These are phyloP conservation scores for Kuraishia capsulata DNA, from an alignment of 805 yeast species.

Conservation along the genomic window DNA sequence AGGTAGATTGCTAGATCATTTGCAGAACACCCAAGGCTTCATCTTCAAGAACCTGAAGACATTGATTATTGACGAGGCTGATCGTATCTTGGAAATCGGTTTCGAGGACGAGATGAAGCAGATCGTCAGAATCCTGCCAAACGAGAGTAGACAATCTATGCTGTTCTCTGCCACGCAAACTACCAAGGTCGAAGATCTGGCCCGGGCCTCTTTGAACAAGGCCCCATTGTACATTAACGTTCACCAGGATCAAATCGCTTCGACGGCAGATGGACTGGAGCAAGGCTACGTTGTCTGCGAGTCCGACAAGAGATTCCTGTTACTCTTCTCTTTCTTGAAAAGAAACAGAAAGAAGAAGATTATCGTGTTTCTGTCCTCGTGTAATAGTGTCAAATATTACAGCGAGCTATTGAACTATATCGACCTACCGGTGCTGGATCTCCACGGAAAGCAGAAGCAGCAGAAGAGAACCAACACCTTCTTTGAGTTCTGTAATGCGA, in stretches of 20 bases:
- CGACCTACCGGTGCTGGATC: slow-evolving; percentile 91
- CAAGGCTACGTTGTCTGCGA: slow-evolving; percentile 99
- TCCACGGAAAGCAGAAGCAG: slow-evolving; percentile 98
- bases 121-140: slow-evolving; percentile 87
- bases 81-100: slow-evolving; percentile 93
- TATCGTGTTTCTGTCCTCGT: slow-evolving; percentile 91
- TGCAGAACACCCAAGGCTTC: slow-evolving; percentile 91
- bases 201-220: slow-evolving; percentile 88
- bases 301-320: slow-evolving; percentile 84
- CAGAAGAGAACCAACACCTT: slow-evolving; percentile 97
- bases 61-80: slow-evolving; percentile 94
- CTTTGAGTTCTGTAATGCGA: slow-evolving; percentile 96
- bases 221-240: slow-evolving; percentile 95
- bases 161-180: slow-evolving; percentile 99
- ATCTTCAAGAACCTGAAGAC: slow-evolving; percentile 93
- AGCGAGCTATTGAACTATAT: slow-evolving; percentile 93
- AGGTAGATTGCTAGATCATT: slow-evolving; percentile 91
- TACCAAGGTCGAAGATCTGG: slow-evolving; percentile 96
- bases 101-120: slow-evolving; percentile 99
- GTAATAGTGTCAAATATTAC: slow-evolving; percentile 94
- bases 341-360: slow-evolving; percentile 86
- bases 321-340: slow-evolving; percentile 87
- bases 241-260: slow-evolving; percentile 69
- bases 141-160: slow-evolving; percentile 92
- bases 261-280: slow-evolving; percentile 95